Base-by-base conservation (phyloP, 108 stramenopile genomes). In the Epithemia pelagica region DNA sequence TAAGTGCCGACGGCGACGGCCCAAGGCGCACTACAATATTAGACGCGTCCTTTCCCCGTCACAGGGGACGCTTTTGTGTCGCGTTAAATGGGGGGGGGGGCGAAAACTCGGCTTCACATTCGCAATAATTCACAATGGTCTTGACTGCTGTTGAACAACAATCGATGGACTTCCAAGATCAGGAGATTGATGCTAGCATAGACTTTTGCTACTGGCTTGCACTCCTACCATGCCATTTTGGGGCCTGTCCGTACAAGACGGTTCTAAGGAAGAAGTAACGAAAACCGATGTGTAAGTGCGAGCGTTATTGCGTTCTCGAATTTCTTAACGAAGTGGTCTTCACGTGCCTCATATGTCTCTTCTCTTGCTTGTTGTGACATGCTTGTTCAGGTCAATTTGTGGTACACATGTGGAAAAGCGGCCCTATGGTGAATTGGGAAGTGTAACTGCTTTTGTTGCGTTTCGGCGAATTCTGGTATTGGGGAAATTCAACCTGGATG, bases 341-440 rank as follows among this genome's bases (percentile, higher is more conserved):
- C n/a, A n/a, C n/a, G n/a, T n/a, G n/a, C 5, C 5, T 61, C 15
- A 30, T 5, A n/a, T 5, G 15, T 22, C 28, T 61, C 26, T 61
- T 61, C 25, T 58, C 58, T 18, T 23, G 24, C 58, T 27, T 61
- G 28, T 61, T 19, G 19, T 7, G 18, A 28, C 18, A 61, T 27
- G 28, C 7, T 61, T 8, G 2, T 22, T 30, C 60, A 61, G 19
- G 19, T 27, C 52, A 15, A n/a, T 61, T 28, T 61, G 60, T 30
- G 60, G 60, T 30, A 7, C 25, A 7, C 60, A 61, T 27, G 18
- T 18, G 26, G 28, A 27, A 3, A 61, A 61, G 30, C 58, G 67
- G 25, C 70, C 76, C 19, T 77, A 77, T 57, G 76, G 72, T n/a
- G 76, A 77, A 32, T 72, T 77, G 2, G 76, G 76, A 52, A 68